Evolutionary conservation across 768 basidiomycete species (phyloP).

Genomic region (Hericium erinaceus): DNA sequence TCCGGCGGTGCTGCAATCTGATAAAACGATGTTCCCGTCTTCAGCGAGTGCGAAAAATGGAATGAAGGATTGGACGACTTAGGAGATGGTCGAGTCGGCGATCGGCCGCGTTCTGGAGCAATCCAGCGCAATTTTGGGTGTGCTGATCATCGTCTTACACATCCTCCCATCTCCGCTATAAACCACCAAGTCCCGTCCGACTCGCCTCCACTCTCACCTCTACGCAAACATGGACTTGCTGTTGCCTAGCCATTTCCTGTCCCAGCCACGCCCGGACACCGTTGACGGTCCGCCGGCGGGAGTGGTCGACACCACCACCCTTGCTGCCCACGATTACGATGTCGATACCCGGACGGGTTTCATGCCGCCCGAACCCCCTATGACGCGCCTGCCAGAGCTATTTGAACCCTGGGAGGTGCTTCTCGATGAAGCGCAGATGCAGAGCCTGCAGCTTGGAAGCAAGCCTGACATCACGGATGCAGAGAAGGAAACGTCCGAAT

Average conservation of each 20-base stretch:
- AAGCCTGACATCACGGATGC: conserved; percentile 18
- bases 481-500: conserved; percentile 26
- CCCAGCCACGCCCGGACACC: conserved; percentile 26
- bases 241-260: conserved; percentile 23
- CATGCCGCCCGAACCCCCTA: conserved; percentile 73
- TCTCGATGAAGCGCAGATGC: conserved; percentile 40
- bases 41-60: no score
- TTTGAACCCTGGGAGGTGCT: conserved; percentile 71
- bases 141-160: not conserved
- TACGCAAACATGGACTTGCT: conserved; percentile 7
- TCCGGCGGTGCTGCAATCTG: no score
- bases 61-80: no score
- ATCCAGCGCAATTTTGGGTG: no score
- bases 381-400: conserved; percentile 44
- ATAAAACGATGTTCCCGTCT: no score
- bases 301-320: conserved; percentile 26
- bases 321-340: conserved; percentile 54
- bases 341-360: conserved; percentile 89
- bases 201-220: not conserved
- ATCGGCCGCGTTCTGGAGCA: not conserved
- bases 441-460: conserved; percentile 46
- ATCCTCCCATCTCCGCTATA: not conserved
- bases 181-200: not conserved
- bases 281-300: conserved; percentile 17
- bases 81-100: not conserved